phyloP scores from a whole-genome alignment of 129 eudicot species.

The Kitagawia praeruptora region DNA sequence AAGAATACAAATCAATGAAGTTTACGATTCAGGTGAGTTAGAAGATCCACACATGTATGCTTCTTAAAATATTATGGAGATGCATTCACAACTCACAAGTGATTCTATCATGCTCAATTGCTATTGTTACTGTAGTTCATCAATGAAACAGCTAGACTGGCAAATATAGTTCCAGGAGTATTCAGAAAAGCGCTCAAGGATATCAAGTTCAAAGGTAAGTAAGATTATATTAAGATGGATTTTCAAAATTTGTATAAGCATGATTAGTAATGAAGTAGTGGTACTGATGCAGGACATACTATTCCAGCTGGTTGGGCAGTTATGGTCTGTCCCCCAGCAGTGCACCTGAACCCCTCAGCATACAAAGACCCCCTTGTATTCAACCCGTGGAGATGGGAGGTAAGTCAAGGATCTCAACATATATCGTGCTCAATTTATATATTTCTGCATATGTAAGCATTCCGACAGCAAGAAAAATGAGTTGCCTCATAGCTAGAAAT shows the following conservation, averaged over 20 bases:
- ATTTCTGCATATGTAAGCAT: conserved; percentile 4
- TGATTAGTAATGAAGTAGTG: conserved; percentile 16
- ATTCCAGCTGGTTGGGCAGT: conserved; percentile 98
- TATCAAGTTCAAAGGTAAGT: conserved; percentile 57
- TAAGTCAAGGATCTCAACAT: conserved; percentile 9
- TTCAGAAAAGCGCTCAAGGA: conserved; percentile 83
- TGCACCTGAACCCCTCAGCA: conserved; percentile 60
- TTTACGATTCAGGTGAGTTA: conserved; percentile 68
- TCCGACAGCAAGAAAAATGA: background rate
- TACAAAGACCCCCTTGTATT: conserved; percentile 74
- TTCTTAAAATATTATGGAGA: background rate
- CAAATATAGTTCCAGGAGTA: conserved; percentile 87
- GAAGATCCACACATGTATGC: background rate
- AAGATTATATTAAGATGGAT: background rate
- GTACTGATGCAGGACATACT: conserved; percentile 49
- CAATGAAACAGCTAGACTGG: conserved; percentile 87
- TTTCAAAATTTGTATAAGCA: conserved; percentile 11
- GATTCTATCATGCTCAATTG: conserved; percentile 1
- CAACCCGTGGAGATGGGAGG: conserved; percentile 96
- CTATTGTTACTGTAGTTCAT: conserved; percentile 47
- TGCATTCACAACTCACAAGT: background rate
- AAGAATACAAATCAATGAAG: conserved; percentile 82
- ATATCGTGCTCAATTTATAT: background rate
- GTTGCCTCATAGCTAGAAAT: background rate
- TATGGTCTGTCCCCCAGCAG: conserved; percentile 97